Evolutionary conservation across 805 yeast genomes (phyloP).

Genomic region (Suhomyces xylopsoci): DNA sequence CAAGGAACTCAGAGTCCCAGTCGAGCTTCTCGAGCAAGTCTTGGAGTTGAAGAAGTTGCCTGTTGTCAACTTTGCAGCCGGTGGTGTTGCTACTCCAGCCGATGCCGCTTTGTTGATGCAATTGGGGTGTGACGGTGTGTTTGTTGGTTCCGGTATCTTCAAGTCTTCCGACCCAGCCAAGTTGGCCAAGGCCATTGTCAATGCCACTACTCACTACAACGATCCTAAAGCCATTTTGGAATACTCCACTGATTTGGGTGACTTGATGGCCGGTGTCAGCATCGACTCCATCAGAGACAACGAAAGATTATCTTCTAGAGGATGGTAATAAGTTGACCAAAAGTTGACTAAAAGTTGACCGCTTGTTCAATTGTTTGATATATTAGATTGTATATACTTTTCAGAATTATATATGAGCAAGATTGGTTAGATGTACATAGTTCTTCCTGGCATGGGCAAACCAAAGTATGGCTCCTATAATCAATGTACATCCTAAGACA

Average conservation of each 20-base stretch:
- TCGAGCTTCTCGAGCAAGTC: conserved; percentile 47
- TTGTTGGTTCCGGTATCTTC: conserved; percentile 78
- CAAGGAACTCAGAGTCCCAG: conserved; percentile 56
- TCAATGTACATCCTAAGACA: conserved; percentile 19
- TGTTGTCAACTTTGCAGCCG: conserved; percentile 85
- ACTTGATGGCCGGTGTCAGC: conserved; percentile 71
- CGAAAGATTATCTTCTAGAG: conserved; percentile 50
- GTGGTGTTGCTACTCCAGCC: conserved; percentile 85
- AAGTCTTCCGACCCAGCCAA: conserved; percentile 68
- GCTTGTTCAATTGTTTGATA: not conserved
- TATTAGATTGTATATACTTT: not conserved
- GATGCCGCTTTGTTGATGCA: conserved; percentile 86
- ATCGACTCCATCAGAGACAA: conserved; percentile 47
- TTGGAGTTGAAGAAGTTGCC: conserved; percentile 57
- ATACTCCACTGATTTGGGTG: conserved; percentile 67
- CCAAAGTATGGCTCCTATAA: conserved; percentile 19
- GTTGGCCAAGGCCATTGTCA: conserved; percentile 75
- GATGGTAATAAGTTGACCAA: conserved; percentile 39
- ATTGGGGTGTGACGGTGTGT: conserved; percentile 75
- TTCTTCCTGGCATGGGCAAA: conserved; percentile 12
- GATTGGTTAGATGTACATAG: conserved; percentile 6
- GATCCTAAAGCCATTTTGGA: conserved; percentile 60
- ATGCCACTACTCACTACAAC: conserved; percentile 69
- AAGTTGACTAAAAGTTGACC: not conserved
- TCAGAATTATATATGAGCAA: conserved; percentile 2